Evolutionary conservation across 768 basidiomycete species (phyloP).

Genomic region (Lenzites betulinus): DNA sequence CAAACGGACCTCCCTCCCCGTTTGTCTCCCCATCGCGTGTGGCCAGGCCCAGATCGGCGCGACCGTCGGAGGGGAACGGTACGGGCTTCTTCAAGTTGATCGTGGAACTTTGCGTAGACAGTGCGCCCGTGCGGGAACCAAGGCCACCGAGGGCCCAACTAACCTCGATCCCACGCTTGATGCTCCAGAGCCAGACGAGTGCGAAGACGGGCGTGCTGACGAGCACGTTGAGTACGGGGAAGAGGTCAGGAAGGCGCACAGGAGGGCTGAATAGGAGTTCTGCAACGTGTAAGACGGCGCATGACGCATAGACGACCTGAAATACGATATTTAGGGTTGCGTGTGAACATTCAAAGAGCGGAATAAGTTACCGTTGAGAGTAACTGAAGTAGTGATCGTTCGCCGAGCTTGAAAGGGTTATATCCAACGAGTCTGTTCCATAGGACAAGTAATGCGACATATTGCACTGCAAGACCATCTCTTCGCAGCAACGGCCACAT

Average conservation of each 20-base stretch:
- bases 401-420: constrained; percentile 55
- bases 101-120: not conserved
- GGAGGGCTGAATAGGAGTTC: constrained; percentile 69
- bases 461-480: constrained; percentile 78
- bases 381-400: constrained; percentile 51
- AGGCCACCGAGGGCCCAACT: constrained; percentile 77
- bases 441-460: constrained; percentile 61
- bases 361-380: constrained; percentile 51
- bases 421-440: constrained; percentile 89
- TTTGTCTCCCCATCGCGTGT: not conserved
- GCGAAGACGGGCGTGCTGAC: constrained; percentile 80
- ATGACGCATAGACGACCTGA: constrained; percentile 58
- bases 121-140: constrained; percentile 12
- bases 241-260: constrained; percentile 81
- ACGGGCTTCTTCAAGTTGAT: not conserved
- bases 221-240: constrained; percentile 81
- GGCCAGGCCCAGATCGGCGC: not conserved
- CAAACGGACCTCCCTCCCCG: not conserved
- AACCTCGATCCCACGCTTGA: constrained; percentile 77
- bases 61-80: constrained; percentile 1
- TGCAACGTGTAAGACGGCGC: constrained; percentile 57
- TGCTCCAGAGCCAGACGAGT: constrained; percentile 87
- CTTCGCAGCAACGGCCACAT: constrained; percentile 90
- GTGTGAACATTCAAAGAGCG: not conserved
- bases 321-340: not conserved